Base-by-base conservation (phyloP, 2,329 filamentous ascomycete genomes). In the Geosmithia morbida region DNA sequence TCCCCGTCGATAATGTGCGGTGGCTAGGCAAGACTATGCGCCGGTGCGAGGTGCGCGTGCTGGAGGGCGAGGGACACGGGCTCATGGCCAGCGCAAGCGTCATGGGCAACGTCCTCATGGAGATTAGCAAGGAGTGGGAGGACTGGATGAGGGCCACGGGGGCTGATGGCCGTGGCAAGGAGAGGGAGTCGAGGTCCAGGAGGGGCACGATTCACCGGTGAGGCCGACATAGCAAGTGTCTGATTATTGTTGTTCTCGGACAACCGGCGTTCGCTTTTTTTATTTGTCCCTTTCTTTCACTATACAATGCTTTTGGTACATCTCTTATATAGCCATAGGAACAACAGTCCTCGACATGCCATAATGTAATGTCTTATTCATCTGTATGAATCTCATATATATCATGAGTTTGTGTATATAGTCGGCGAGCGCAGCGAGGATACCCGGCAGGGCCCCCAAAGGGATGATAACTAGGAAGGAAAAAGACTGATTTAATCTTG, bases 11-110 rank as follows among this genome's bases (percentile, higher is more conserved):
- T 49, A 98, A 98, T 57, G 87, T 96, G 19, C 77, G 83, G 53
- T 98, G 92, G 92, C 74, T 98, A 7, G 89, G 88, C 49, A 89
- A 89, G 64, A 85, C 85, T 41, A 97, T 98, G 89, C 80, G 85
- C 29, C 75, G 86, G 44, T 97, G 90, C 62, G 92, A 97, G 61
- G 87, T 98, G 14, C 74, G 90, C 5, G 80, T 97, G 5, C 71
- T 98, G 2, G 85, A 94, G 54, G 87, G 86, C 6, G 90, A 98
- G 62, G 87, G 89, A 2, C 92, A 98, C 59, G 90, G 92, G 0
- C 69, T 98, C 20, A 98, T 98, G 92, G 92, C 92, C 1, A 94
- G 84, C 54, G 89, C 92, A 1, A 71, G 72, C 14, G 90, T 97
- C 43, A 98, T 98, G 92, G 86, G 87, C 42, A 81, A 83, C 18